Conservation (phyloP, 2,329 filamentous ascomycete species). For the Trichoderma sp. region DNA sequence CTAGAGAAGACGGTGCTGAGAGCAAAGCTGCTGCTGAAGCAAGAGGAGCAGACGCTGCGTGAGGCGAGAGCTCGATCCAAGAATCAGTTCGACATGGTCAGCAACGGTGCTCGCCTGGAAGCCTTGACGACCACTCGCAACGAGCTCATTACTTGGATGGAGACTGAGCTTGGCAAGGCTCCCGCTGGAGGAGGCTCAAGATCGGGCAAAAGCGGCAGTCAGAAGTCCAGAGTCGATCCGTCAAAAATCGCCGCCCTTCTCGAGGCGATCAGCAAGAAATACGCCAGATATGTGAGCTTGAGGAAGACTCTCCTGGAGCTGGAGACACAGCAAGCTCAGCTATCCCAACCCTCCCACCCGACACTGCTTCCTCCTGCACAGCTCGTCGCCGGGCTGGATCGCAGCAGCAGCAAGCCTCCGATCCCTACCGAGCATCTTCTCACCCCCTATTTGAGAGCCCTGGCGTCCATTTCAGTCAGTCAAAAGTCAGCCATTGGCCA, state of each 20-base stretch:
- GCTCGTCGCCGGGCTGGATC: slow-evolving; percentile 25
- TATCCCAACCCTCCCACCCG: slow-evolving; percentile 37
- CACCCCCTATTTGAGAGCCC: slow-evolving; percentile 57
- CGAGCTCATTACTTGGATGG: slow-evolving; percentile 67
- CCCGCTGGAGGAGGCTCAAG: slow-evolving; percentile 41
- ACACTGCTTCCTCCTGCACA: slow-evolving; percentile 34
- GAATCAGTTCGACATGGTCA: slow-evolving; percentile 42
- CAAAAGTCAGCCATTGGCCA: slow-evolving; percentile 61
- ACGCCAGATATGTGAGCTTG: slow-evolving; percentile 54
- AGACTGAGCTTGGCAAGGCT: slow-evolving; percentile 61
- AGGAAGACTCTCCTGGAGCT: slow-evolving; percentile 53
- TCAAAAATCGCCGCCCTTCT: slow-evolving; percentile 39
- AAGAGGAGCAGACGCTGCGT: slow-evolving; percentile 58
- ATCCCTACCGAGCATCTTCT: slow-evolving; percentile 48
- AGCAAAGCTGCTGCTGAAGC: slow-evolving; percentile 58
- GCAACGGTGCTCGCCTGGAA: slow-evolving; percentile 48
- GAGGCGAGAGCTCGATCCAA: slow-evolving; percentile 48
- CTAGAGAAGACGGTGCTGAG: slow-evolving; percentile 62
- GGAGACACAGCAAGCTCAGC: slow-evolving; percentile 40
- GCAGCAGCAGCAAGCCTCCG: slow-evolving; percentile 29
- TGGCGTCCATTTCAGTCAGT: slow-evolving; percentile 56
- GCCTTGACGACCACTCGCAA: slow-evolving; percentile 60
- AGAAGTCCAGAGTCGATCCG: neutral
- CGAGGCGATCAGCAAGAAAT: slow-evolving; percentile 56
- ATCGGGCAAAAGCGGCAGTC: slow-evolving; percentile 10